phyloP scores from a whole-genome alignment of 805 yeast genomes.

The Priceomyces castillae region DNA sequence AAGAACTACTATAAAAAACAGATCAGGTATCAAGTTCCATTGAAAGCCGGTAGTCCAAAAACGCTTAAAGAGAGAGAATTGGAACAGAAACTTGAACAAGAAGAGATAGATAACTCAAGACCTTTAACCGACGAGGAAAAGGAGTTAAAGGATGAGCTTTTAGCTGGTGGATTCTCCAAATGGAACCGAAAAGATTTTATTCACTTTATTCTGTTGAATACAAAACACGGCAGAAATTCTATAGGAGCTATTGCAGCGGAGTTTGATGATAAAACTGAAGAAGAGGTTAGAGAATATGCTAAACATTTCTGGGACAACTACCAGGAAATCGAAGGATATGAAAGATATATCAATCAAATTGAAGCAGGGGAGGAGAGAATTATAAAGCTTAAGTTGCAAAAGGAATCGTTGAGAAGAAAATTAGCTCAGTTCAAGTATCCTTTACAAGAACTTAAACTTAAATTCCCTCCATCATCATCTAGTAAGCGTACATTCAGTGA shows the following conservation, averaged over 20 bases:
- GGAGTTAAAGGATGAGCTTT: constrained; percentile 53
- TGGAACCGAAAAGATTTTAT: constrained; percentile 90
- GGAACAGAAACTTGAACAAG: constrained; percentile 58
- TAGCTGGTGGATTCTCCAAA: constrained; percentile 66
- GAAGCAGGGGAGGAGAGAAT: constrained; percentile 88
- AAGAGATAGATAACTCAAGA: constrained; percentile 71
- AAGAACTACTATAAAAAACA: constrained; percentile 71
- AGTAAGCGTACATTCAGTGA: constrained; percentile 69
- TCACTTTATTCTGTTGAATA: constrained; percentile 69
- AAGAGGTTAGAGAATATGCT: constrained; percentile 77
- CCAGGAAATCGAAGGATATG: constrained; percentile 83
- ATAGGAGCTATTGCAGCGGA: constrained; percentile 69
- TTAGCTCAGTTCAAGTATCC: constrained; percentile 71
- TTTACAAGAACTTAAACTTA: constrained; percentile 69
- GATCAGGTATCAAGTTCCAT: constrained; percentile 61
- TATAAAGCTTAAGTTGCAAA: constrained; percentile 61
- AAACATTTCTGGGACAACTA: constrained; percentile 78
- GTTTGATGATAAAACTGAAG: constrained; percentile 75
- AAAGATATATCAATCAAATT: constrained; percentile 73
- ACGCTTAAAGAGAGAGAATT: constrained; percentile 32
- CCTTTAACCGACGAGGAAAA: constrained; percentile 84
- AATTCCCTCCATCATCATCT: constrained; percentile 67
- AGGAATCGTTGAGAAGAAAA: constrained; percentile 75
- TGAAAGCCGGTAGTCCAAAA: constrained; percentile 50
- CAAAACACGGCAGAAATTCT: constrained; percentile 79